Conservation (phyloP, 2,329 filamentous ascomycete genomes). For the Blastomyces emzantsi region DNA sequence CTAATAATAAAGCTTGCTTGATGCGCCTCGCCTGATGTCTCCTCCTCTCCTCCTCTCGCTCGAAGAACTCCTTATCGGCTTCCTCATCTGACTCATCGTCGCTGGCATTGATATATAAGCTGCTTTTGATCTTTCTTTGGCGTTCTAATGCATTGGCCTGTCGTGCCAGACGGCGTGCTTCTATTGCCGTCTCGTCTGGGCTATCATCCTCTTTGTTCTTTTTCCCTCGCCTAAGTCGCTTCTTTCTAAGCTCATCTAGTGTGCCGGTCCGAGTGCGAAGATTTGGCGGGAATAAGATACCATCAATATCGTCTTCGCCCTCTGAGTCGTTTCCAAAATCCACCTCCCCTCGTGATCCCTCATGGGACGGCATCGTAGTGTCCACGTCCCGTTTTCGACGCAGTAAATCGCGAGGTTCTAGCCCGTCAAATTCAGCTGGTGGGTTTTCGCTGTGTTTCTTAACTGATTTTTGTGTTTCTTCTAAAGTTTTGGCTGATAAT, state of each 20-base stretch:
- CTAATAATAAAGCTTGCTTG: constrained; percentile 40
- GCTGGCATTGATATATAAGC: constrained; percentile 67
- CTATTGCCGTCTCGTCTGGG: constrained; percentile 51
- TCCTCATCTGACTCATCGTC: constrained; percentile 87
- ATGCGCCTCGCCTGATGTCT: constrained; percentile 46
- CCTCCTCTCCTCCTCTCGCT: constrained; percentile 59
- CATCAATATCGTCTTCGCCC: constrained; percentile 50
- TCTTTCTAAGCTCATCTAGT: constrained; percentile 51
- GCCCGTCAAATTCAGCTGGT: constrained; percentile 65
- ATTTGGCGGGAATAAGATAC: constrained; percentile 57
- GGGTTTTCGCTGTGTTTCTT: constrained; percentile 70
- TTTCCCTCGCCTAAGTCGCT: constrained; percentile 46
- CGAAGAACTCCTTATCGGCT: constrained; percentile 65
- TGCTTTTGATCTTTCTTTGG: constrained; percentile 71
- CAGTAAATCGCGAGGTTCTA: constrained; percentile 68
- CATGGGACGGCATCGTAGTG: constrained; percentile 20
- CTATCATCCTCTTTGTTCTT: constrained; percentile 46
- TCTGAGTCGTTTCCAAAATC: constrained; percentile 64
- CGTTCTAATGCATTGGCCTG: constrained; percentile 67
- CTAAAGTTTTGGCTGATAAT: constrained; percentile 55
- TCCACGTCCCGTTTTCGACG: constrained; percentile 53
- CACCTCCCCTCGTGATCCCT: constrained; percentile 36
- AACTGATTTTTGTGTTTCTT: constrained; percentile 62
- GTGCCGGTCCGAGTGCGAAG: constrained; percentile 40
- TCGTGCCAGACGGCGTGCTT: constrained; percentile 52